These are phyloP conservation scores for Sporothrix brunneoviolacea DNA, from an alignment of 2,329 filamentous ascomycete genomes.

Conservation along the genomic window DNA sequence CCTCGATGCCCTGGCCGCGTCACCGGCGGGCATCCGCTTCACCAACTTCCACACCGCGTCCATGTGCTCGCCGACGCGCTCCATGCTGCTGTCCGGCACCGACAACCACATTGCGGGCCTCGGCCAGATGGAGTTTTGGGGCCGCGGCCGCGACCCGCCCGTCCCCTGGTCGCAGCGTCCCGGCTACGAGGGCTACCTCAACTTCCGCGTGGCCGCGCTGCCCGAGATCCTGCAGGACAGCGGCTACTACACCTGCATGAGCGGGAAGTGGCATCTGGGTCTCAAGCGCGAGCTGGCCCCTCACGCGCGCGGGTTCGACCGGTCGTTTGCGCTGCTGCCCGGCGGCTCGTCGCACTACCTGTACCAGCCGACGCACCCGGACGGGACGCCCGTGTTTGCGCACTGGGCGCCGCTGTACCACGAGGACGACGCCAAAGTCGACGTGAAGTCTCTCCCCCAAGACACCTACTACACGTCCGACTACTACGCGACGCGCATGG, in stretches of 20 bases:
- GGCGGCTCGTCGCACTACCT: slow-evolving; percentile 33
- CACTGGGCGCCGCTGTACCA: slow-evolving; percentile 33
- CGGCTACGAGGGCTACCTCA: slow-evolving; percentile 59
- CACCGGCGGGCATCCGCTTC: slow-evolving; percentile 43
- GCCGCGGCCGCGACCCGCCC: too few relatives aligned
- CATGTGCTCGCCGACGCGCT: slow-evolving; percentile 57
- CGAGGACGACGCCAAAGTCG: slow-evolving; percentile 31
- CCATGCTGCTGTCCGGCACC: slow-evolving; percentile 61
- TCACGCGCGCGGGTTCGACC: slow-evolving; percentile 46
- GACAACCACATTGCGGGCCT: slow-evolving; percentile 54
- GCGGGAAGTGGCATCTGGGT: slow-evolving; percentile 59
- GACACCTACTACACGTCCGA: slow-evolving; percentile 48
- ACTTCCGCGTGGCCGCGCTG: slow-evolving; percentile 53
- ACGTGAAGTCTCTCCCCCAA: slow-evolving; percentile 23
- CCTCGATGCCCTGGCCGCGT: slow-evolving; percentile 26
- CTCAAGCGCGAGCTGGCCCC: slow-evolving; percentile 34
- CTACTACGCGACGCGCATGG: slow-evolving; percentile 44
- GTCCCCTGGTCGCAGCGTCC: slow-evolving; percentile 53
- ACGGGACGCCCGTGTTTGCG: too few relatives aligned
- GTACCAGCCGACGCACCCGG: slow-evolving; percentile 28
- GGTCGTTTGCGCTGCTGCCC: slow-evolving; percentile 52
- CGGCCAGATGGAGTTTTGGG: too few relatives aligned
- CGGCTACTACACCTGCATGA: slow-evolving; percentile 54
- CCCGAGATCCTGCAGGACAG: slow-evolving; percentile 52
- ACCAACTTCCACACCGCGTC: slow-evolving; percentile 59